phyloP scores from a whole-genome alignment of 495 filamentous ascomycete species.

The Baudoinia panamericana region DNA sequence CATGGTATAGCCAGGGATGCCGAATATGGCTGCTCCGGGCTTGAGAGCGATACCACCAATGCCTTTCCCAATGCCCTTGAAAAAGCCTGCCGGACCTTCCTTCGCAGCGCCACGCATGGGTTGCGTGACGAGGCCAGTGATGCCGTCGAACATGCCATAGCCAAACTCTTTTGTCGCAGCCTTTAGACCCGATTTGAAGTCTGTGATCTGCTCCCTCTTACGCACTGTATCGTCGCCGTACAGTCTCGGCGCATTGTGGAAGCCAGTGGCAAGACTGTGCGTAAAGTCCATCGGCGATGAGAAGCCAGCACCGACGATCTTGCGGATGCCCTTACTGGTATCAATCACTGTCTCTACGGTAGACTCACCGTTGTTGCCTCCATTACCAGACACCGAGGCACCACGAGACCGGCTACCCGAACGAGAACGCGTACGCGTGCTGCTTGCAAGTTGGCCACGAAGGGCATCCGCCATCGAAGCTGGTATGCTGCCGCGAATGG shows the following conservation, averaged over 20 bases:
- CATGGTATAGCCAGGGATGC: slow-evolving; percentile 58
- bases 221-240: slow-evolving; percentile 67
- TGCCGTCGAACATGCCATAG: slow-evolving; percentile 40
- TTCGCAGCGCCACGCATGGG: slow-evolving; percentile 53
- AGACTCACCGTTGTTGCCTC: neutral
- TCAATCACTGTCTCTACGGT: slow-evolving; percentile 41
- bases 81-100: slow-evolving; percentile 51
- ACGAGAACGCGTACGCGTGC: slow-evolving; percentile 7
- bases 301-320: slow-evolving; percentile 57
- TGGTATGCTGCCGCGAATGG: neutral
- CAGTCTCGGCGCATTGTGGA: slow-evolving; percentile 69
- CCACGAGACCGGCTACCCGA: slow-evolving; percentile 4
- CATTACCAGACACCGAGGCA: neutral
- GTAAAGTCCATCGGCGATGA: slow-evolving; percentile 72
- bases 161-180: slow-evolving; percentile 27
- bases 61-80: slow-evolving; percentile 66
- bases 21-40: slow-evolving; percentile 52
- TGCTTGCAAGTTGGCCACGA: slow-evolving; percentile 1
- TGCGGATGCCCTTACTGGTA: slow-evolving; percentile 49
- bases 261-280: slow-evolving; percentile 64
- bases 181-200: slow-evolving; percentile 51
- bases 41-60: slow-evolving; percentile 61
- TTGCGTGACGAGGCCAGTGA: slow-evolving; percentile 60
- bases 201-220: slow-evolving; percentile 54
- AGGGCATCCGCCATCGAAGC: slow-evolving; percentile 13